Base-by-base conservation (phyloP, 257 asterid genomes). In the Petrea volubilis region DNA sequence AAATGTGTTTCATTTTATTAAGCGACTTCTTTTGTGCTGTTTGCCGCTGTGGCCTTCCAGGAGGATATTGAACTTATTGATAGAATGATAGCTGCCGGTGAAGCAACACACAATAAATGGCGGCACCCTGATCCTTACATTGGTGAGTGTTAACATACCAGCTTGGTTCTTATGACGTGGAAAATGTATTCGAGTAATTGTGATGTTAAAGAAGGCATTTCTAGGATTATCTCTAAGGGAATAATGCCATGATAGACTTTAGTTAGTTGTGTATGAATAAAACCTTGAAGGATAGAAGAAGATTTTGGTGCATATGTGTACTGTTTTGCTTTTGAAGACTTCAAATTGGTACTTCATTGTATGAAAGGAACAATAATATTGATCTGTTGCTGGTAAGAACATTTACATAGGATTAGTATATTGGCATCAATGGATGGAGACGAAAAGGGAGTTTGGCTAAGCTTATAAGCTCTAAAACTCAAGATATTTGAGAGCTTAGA, bases 101-200 rank as follows among this genome's bases (percentile, higher is more conserved):
- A 93, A 80, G 87, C 91, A 47, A 51, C 70, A 52, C 79, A 89
- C 75, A 77, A 91, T 61, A 89, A 89, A 81, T 93, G 90, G 90
- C 75, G 95, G 82, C 98, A 93, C 64, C 98, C 98, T 40, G 98
- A 93, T 79, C 98, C 98, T 64, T 93, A 93, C 78, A 70, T 89
- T 55, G 98, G 98, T 93, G 78, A 73, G 88, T 81, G 43, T 21
- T 66, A 28, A 31, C 20, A 40, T 34, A n/a, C 21, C 31, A 21
- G 59, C 61, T 33, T 41, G 12, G n/a, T 71, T 43, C 34, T 5
- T 31, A 5, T 60, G 27, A 64, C 8, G 27, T 41, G 59, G 56
- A 40, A 56, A 15, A 27, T 13, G 14, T 68, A 3, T 23, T 7
- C 15, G 20, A 24, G 41, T 40, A 36, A 7, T 23, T 23, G 7